A percentile compares a stretch with the other conserved stretches of the same genome.
Conservation (phyloP, 1,139 yeast genomes). For the Hansenula sp. region DNA sequence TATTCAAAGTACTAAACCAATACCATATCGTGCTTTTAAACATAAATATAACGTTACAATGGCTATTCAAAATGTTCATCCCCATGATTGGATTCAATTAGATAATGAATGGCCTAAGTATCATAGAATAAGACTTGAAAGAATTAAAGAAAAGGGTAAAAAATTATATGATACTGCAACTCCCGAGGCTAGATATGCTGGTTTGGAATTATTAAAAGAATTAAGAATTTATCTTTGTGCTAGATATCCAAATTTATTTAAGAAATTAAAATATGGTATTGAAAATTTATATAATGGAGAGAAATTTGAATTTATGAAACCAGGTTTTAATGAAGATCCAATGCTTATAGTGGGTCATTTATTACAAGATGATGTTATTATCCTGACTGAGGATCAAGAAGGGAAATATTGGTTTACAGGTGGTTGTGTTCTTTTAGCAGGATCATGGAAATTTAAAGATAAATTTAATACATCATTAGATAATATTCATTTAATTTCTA, state of each 20-base stretch:
- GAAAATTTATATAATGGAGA: slow-evolving; percentile 50
- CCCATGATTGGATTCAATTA: slow-evolving; percentile 59
- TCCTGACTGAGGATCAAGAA: slow-evolving; percentile 49
- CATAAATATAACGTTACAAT: slow-evolving; percentile 47
- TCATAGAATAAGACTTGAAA: slow-evolving; percentile 43
- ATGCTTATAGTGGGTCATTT: slow-evolving; percentile 48
- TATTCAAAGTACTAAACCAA: slow-evolving; percentile 41
- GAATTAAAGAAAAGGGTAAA: slow-evolving; percentile 39
- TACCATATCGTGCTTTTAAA: slow-evolving; percentile 55
- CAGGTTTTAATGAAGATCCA: slow-evolving; percentile 59
- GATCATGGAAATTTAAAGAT: slow-evolving; percentile 55
- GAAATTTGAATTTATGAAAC: slow-evolving; percentile 36
- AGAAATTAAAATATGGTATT: slow-evolving; percentile 39
- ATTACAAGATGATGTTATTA: slow-evolving; percentile 58
- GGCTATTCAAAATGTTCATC: slow-evolving; percentile 56
- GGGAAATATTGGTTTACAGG: slow-evolving; percentile 49
- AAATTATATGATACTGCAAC: slow-evolving; percentile 44
- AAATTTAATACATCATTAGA: slow-evolving; percentile 44
- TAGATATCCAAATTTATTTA: slow-evolving; percentile 51
- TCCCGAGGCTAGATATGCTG: slow-evolving; percentile 48
- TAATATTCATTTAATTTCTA: slow-evolving; percentile 53
- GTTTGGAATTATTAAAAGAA: slow-evolving; percentile 48
- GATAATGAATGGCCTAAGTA: slow-evolving; percentile 55
- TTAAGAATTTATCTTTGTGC: slow-evolving; percentile 44
- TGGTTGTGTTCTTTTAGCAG: slow-evolving; percentile 55